Percentiles rank a stretch among this genome's conserved stretches.
phyloP scores from a whole-genome alignment of 2,329 filamentous ascomycete species.

The Simplicillium aogashimaense region DNA sequence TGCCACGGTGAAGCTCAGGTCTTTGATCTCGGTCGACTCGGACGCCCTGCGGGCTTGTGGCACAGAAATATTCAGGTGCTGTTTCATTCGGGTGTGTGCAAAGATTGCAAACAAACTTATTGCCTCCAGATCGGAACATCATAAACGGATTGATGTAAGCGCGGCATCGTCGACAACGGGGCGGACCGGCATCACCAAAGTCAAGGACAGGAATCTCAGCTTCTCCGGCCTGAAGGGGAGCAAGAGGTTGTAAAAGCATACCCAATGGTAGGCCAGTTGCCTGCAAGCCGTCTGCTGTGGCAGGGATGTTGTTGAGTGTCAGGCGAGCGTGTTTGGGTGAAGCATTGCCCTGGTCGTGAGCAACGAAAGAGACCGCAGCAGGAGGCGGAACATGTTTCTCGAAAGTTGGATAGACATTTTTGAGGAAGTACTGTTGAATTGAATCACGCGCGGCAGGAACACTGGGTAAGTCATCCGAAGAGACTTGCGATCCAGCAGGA shows the following conservation, averaged over 20 bases:
- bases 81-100: conserved; percentile 97
- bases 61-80: conserved; percentile 82
- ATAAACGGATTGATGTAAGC: conserved; percentile 99
- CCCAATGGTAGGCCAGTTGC: conserved; percentile 80
- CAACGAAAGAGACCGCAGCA: conserved; percentile 78
- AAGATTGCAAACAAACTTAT: conserved; percentile 96
- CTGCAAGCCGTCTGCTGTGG: conserved; percentile 66
- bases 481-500: conserved; percentile 46
- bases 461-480: conserved; percentile 87
- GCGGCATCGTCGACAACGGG: conserved; percentile 83
- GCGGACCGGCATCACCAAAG: conserved; percentile 85
- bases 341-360: conserved; percentile 93
- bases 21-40: conserved; percentile 81
- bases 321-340: conserved; percentile 90
- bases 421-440: conserved; percentile 74
- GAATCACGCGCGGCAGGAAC: conserved; percentile 77
- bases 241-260: conserved; percentile 79
- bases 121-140: conserved; percentile 89
- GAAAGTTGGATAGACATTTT: conserved; percentile 88
- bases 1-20: conserved; percentile 82
- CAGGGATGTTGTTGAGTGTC: conserved; percentile 87
- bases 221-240: conserved; percentile 74
- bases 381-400: conserved; percentile 88
- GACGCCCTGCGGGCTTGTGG: conserved; percentile 76
- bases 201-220: conserved; percentile 83